Percentiles rank a stretch among this genome's conserved stretches.
These are phyloP conservation scores for Ogataea saltuana DNA, from an alignment of 805 yeast genomes.

Conservation along the genomic window DNA sequence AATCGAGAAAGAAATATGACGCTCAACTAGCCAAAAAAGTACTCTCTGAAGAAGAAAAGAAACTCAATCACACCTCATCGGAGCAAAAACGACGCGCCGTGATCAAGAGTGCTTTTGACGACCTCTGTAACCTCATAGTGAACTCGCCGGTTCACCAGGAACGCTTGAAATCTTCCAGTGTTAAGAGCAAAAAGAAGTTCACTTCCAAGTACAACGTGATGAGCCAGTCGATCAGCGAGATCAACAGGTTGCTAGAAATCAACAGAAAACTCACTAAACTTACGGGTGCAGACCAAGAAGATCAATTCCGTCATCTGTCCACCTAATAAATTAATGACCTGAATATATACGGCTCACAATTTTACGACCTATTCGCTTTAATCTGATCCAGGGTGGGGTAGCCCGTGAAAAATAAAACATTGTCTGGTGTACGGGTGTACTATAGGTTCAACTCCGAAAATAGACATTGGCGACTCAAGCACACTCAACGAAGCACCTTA, in stretches of 20 bases:
- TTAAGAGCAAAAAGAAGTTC: conserved; percentile 27
- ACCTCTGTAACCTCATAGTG: conserved; percentile 33
- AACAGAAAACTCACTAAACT: conserved; percentile 21
- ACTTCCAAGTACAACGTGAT: conserved; percentile 32
- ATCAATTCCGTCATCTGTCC: conserved; percentile 5
- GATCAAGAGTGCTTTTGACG: conserved; percentile 40
- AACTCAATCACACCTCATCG: conserved; percentile 40
- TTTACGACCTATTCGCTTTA: too few relatives aligned
- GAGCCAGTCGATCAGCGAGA: conserved; percentile 33
- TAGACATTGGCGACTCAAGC: too few relatives aligned
- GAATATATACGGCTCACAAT: conserved; percentile 1
- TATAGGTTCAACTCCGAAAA: too few relatives aligned
- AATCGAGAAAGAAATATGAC: conserved; percentile 1
- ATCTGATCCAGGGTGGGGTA: too few relatives aligned
- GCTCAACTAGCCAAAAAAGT: conserved; percentile 8
- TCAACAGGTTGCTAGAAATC: conserved; percentile 25
- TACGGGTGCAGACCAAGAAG: conserved; percentile 10
- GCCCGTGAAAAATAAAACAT: too few relatives aligned
- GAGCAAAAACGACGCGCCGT: conserved; percentile 41
- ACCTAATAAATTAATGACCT: conserved; percentile 5
- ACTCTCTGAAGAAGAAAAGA: conserved; percentile 37
- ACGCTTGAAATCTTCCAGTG: conserved; percentile 6
- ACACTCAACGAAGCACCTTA: too few relatives aligned
- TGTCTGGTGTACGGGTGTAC: too few relatives aligned
- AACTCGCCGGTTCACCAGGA: conserved; percentile 16